These are phyloP conservation scores for Fusarium sp. DNA, from an alignment of 2,329 filamentous ascomycete species.

Conservation along the genomic window DNA sequence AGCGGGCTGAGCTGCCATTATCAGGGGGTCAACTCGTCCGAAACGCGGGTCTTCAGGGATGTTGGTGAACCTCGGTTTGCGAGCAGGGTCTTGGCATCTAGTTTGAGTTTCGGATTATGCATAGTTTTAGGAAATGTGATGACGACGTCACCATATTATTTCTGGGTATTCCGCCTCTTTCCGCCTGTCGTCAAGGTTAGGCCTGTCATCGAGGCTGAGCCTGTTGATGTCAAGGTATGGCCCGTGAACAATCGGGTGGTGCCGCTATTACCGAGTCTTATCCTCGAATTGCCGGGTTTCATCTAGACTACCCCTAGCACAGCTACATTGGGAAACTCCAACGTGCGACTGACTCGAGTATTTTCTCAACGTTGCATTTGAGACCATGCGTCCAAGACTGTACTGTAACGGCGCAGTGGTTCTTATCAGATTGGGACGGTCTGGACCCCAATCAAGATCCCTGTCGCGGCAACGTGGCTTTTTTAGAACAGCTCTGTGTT, in stretches of 20 bases:
- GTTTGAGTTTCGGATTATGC: background rate
- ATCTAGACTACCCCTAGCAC: background rate
- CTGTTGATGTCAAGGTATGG: no score
- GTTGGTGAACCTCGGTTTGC: background rate
- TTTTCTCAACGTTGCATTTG: background rate
- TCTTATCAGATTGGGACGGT: background rate
- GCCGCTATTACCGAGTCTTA: background rate
- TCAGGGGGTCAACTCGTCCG: background rate
- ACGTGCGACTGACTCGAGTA: background rate
- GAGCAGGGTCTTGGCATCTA: background rate
- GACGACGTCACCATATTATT: background rate
- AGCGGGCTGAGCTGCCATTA: background rate
- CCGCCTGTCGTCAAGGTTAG: no score
- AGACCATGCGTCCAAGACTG: background rate
- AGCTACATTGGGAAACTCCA: background rate
- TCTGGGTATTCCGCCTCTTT: background rate
- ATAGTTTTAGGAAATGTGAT: background rate
- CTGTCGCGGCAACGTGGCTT: background rate
- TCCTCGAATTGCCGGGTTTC: background rate
- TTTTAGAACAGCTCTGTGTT: no score
- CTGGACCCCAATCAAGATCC: background rate
- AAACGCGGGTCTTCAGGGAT: constrained; percentile 10
- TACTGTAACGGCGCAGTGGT: no score
- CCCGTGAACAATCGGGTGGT: background rate
- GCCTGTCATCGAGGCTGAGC: no score